These are phyloP conservation scores for Sporothrix euskadiensis DNA, from an alignment of 2,329 filamentous ascomycete species.

Conservation along the genomic window DNA sequence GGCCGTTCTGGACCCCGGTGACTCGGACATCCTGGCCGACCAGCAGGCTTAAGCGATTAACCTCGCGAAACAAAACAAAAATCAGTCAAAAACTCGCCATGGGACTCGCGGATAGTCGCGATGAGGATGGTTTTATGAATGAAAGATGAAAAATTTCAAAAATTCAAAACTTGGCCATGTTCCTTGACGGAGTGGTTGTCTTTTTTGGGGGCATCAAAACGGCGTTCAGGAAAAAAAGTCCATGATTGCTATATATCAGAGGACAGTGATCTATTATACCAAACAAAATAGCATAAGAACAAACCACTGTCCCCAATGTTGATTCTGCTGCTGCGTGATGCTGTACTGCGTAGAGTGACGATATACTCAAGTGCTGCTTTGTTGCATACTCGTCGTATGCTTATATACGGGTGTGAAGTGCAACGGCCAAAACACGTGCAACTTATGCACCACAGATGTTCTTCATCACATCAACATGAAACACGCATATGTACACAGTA, in stretches of 20 bases:
- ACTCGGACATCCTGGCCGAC: constrained; percentile 94
- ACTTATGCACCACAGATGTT: background rate
- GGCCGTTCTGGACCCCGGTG: constrained; percentile 94
- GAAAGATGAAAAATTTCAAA: constrained; percentile 15
- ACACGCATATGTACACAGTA: background rate
- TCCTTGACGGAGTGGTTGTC: constrained; percentile 17
- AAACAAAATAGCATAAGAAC: constrained; percentile 29
- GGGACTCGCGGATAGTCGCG: constrained; percentile 3
- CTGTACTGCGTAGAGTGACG: background rate
- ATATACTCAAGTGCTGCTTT: too few relatives aligned
- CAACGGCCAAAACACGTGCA: background rate
- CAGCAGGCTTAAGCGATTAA: constrained; percentile 57
- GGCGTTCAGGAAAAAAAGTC: constrained; percentile 45
- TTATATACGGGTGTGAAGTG: background rate
- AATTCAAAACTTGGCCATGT: constrained; percentile 16
- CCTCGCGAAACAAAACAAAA: background rate
- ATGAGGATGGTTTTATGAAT: constrained; percentile 15
- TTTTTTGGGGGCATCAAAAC: constrained; percentile 35
- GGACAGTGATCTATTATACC: constrained; percentile 29
- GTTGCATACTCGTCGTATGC: background rate
- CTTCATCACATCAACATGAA: background rate
- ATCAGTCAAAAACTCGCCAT: background rate
- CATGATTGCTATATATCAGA: constrained; percentile 27
- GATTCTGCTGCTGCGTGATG: background rate
- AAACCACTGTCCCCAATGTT: constrained; percentile 21